These are phyloP conservation scores for Mrakia hoshinonis DNA, from an alignment of 768 basidiomycete genomes.

Conservation along the genomic window DNA sequence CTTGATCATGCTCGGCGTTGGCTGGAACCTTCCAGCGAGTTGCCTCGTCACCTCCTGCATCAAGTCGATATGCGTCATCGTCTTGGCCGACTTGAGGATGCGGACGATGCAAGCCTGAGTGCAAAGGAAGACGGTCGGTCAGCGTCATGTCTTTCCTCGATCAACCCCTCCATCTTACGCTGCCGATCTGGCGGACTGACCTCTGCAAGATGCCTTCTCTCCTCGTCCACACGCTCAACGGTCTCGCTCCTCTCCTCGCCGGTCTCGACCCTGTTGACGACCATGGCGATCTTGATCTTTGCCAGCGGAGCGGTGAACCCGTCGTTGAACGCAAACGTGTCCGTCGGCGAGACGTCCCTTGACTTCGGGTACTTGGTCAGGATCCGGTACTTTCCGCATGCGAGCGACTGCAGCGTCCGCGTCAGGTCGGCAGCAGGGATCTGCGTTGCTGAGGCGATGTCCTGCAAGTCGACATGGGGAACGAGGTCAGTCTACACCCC, in stretches of 20 bases:
- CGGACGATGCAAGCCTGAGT: conserved; percentile 88
- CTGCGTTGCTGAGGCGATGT: conserved; percentile 65
- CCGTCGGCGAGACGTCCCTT: conserved; percentile 64
- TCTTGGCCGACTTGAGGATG: conserved; percentile 53
- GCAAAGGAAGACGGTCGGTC: not conserved
- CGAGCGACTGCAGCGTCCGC: conserved; percentile 89
- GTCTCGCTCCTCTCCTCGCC: conserved; percentile 84
- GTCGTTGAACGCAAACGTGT: conserved; percentile 82
- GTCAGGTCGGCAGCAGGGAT: conserved; percentile 71
- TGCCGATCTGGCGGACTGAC: conserved; percentile 47
- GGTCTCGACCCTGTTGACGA: conserved; percentile 79
- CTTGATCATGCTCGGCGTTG: conserved; percentile 79
- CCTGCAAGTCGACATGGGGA: conserved; percentile 46
- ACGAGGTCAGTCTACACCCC: not conserved
- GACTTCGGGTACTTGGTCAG: conserved; percentile 83
- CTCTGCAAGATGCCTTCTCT: conserved; percentile 79
- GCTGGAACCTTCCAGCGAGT: conserved; percentile 71
- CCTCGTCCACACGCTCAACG: conserved; percentile 79
- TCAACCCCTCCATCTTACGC: not conserved
- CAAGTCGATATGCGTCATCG: conserved; percentile 74
- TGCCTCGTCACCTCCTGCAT: conserved; percentile 85
- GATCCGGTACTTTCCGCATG: conserved; percentile 87
- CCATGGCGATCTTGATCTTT: conserved; percentile 84
- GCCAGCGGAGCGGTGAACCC: conserved; percentile 72
- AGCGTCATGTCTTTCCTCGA: not conserved